Conservation (phyloP, 2,329 filamentous ascomycete species). For the Ilyonectria mors-panacis region DNA sequence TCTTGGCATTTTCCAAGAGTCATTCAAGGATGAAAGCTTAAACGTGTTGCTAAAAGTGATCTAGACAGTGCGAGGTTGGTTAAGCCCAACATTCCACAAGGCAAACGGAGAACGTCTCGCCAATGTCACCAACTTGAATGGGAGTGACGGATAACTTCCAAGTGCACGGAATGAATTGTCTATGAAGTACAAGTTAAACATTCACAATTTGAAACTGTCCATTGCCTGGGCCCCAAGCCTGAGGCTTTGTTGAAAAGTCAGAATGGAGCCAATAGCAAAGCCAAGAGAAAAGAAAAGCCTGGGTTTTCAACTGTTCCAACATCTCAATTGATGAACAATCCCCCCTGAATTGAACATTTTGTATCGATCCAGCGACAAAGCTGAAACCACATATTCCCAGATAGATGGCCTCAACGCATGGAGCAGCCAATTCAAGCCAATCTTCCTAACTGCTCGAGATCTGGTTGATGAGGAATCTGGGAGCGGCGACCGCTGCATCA, state of each 20-base stretch:
- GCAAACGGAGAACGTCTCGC: no score
- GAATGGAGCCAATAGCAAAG: background rate
- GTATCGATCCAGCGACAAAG: background rate
- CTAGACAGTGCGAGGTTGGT: no score
- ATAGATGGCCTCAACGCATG: background rate
- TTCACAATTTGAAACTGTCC: no score
- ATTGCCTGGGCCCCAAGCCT: background rate
- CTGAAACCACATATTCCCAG: background rate
- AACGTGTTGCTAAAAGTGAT: no score
- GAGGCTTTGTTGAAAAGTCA: background rate
- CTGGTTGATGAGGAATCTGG: slow-evolving; percentile 9
- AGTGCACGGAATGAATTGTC: no score
- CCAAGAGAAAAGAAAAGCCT: background rate
- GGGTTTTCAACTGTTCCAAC: background rate
- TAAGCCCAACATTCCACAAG: no score
- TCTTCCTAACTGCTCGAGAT: background rate
- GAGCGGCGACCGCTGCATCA: slow-evolving; percentile 4
- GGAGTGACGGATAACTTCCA: background rate
- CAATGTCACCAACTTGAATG: no score
- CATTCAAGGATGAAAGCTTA: no score
- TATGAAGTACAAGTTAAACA: no score
- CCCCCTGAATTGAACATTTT: background rate
- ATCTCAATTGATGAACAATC: background rate
- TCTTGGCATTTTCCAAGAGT: no score
- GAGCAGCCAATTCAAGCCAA: background rate